Evolutionary conservation across 192 early-diverging fungal genomes (phyloP), one percentile per base, ranked within the genome.

Genomic region (Dissophora ornata): DNA sequence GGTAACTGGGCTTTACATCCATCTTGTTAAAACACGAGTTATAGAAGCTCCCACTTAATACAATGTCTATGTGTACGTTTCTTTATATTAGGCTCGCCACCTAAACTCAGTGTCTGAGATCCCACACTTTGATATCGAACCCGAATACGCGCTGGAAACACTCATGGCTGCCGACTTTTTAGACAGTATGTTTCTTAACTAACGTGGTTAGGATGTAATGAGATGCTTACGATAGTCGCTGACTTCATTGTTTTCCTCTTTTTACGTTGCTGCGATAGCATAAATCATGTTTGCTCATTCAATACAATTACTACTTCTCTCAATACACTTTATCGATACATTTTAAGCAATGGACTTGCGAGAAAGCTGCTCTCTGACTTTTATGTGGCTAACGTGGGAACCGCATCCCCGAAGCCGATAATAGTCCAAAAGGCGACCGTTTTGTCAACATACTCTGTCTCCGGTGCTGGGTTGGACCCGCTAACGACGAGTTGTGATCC

Each of bases 91-190:
- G 73, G 73, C 73, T 1, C 63, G 63, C 10, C 45, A 77, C 29
- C 45, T 55, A 21, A 77, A 77, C 28, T 77, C 81, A 65, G n/a
- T 83, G 66, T 82, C 81, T 24, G 92, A 95, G 56, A 90, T 95
- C 25, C 96, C 97, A 41, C 92, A 95, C 67, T 98, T 98, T 75
- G 78, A 81, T 19, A 94, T 99, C 61, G 92, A 97, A 13, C 88
- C 94, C 19, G 92, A 97, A 68, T 84, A 95, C 18, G 92, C 92
- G 0, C 77, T 97, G 54, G 97, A 99, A 69, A 85, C 96, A 18
- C 68, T 99, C 40, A 96, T 96, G 94, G 95, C 94, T 19, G 93
- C 96, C 1, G 96, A 99, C 78, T 99, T 96, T 69, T 75, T 99
- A 52, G 97, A 98, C 69, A 95, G 94, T 82, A 93, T 81, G 79